Evolutionary conservation across 495 filamentous ascomycete species (phyloP).

Genomic region (Amniculicola lignicola): DNA sequence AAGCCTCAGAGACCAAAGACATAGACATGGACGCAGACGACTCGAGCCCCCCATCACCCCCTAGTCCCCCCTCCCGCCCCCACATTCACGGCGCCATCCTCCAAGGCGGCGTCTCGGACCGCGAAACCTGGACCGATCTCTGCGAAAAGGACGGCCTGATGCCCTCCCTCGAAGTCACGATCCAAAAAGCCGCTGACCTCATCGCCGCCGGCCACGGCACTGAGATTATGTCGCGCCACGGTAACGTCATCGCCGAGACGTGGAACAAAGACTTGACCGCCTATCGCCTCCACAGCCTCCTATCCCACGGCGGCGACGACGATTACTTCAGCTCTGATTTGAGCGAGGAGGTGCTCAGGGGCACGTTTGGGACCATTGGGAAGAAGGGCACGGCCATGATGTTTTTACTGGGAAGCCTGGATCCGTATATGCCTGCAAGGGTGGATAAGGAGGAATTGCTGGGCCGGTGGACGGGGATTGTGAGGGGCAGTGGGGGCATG

Average conservation of each 20-base stretch:
- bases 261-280: conserved; percentile 63
- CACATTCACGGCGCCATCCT: conserved; percentile 74
- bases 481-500: conserved; percentile 44
- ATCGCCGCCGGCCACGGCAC: conserved; percentile 52
- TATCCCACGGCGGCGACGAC: conserved; percentile 65
- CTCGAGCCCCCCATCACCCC: too few species aligned
- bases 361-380: conserved; percentile 66
- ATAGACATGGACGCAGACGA: too few species aligned
- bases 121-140: conserved; percentile 56
- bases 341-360: conserved; percentile 52
- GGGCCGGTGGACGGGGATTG: conserved; percentile 56
- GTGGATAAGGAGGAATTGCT: conserved; percentile 66
- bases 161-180: conserved; percentile 48
- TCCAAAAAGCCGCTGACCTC: conserved; percentile 54
- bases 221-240: conserved; percentile 53
- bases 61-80: too few species aligned
- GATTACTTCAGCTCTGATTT: conserved; percentile 88
- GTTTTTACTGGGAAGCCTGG: conserved; percentile 66
- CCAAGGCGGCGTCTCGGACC: conserved; percentile 77
- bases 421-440: conserved; percentile 63
- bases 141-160: conserved; percentile 17
- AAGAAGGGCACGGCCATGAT: conserved; percentile 54
- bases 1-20: neutral
- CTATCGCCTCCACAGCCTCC: conserved; percentile 64
- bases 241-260: conserved; percentile 45